Evolutionary conservation across 768 basidiomycete genomes (phyloP).

Genomic region (Nidula microcarpa): DNA sequence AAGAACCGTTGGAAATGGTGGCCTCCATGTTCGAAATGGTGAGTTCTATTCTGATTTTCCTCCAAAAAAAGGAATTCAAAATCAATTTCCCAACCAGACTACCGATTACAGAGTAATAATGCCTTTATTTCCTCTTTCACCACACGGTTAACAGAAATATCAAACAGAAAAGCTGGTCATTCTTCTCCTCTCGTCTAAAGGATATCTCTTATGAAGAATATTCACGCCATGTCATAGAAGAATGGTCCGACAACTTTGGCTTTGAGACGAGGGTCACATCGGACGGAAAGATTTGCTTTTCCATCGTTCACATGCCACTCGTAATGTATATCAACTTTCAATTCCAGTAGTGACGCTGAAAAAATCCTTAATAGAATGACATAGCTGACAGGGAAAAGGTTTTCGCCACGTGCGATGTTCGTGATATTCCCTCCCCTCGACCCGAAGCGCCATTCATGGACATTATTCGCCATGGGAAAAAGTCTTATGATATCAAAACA

Average conservation of each 20-base stretch:
- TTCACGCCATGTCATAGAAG: background rate
- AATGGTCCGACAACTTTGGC: background rate
- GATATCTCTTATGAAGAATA: background rate
- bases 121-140: background rate
- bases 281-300: background rate
- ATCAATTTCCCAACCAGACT: background rate
- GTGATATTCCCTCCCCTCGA: background rate
- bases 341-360: background rate
- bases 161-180: background rate
- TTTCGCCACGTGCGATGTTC: background rate
- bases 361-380: background rate
- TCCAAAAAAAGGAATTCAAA: too few species aligned
- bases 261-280: background rate
- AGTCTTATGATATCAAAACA: background rate
- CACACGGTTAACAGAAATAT: background rate
- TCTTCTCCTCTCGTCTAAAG: background rate
- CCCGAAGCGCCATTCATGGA: background rate
- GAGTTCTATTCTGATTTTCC: background rate
- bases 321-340: background rate
- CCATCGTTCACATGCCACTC: background rate
- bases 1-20: background rate
- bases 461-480: background rate
- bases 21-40: background rate
- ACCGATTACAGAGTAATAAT: background rate
- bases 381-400: background rate